Evolutionary conservation across 2,329 filamentous ascomycete species (phyloP).

Genomic region (Gnomoniopsis sp.): DNA sequence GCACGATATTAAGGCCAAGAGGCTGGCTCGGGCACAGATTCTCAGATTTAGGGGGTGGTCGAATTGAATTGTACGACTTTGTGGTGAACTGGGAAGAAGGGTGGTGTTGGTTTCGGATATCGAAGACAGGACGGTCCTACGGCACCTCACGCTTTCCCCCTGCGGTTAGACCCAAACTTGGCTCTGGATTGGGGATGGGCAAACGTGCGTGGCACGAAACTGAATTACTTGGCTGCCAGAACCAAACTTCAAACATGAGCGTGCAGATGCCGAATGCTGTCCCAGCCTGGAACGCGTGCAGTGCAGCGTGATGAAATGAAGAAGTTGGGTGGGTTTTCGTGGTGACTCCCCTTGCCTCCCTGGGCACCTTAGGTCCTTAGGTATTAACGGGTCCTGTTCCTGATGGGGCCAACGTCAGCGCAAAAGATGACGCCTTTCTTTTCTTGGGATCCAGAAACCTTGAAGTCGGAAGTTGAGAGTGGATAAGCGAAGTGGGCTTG

Average conservation of each 20-base stretch:
- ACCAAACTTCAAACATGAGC: too few relatives aligned
- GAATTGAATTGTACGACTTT: neutral
- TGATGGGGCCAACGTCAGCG: neutral
- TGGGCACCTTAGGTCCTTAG: too few relatives aligned
- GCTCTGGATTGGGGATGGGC: too few relatives aligned
- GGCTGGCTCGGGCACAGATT: neutral
- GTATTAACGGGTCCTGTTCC: too few relatives aligned
- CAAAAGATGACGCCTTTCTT: neutral
- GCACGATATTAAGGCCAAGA: neutral
- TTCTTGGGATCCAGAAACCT: neutral
- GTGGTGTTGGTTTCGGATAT: conserved; percentile 4
- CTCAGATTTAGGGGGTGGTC: neutral
- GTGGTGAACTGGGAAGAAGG: neutral
- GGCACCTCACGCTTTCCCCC: neutral
- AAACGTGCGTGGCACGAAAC: too few relatives aligned
- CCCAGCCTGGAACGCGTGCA: too few relatives aligned
- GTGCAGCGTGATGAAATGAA: too few relatives aligned
- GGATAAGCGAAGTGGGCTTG: neutral
- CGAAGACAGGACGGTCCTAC: neutral
- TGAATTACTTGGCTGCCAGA: too few relatives aligned
- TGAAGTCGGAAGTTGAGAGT: neutral
- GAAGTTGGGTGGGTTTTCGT: too few relatives aligned
- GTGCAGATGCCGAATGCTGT: too few relatives aligned
- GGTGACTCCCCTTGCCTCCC: neutral
- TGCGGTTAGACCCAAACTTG: too few relatives aligned